Base-by-base conservation (phyloP, 106 monocot species). In the Allium fistulosum region DNA sequence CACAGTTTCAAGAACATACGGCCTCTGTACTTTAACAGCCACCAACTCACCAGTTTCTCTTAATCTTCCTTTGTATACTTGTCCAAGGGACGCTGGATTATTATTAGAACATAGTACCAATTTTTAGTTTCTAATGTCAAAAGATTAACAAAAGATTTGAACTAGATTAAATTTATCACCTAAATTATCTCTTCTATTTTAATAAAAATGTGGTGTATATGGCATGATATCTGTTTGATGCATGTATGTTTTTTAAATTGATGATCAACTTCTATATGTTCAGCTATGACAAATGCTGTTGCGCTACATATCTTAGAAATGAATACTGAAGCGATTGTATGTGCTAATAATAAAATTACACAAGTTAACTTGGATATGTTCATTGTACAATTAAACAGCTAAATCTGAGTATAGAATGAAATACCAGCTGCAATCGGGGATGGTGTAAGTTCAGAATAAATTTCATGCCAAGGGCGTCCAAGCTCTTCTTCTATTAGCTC, bases 351-450 rank as follows among this genome's bases (percentile, higher is more conserved):
- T 37, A 37, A 37, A 37, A 37, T 37, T 37, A 37, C 37, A 37
- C 37, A n/a, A n/a, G n/a, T n/a, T n/a, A 37, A 37, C 5, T 37
- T 37, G 1, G 1, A 37, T 37, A 37, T 37, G 37, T 37, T 37
- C 37, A 0, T 22, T 22, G 22, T 22, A n/a, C n/a, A n/a, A n/a
- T 22, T 22, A 22, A 22, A 37, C 28, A 28, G 1, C 5, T 2
- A 37, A 37, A 37, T 6, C 4, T 63, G 46, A 46, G 46, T 15
- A 46, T 52, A 58, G 62, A 14, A 48, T 71, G 46, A 58, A 71
- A 71, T 99, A 99, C 97, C 97, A 61, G 97, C 97, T 74, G 97
- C 97, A 72, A 99, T 87, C 53, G 97, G 97, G 37, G 97, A 99
- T 58, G 92, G 61, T 18, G 84, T 82, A 71, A 99, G 84, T 28